Conservation (phyloP, 2,329 filamentous ascomycete species). For the Penicillium capsulatum region DNA sequence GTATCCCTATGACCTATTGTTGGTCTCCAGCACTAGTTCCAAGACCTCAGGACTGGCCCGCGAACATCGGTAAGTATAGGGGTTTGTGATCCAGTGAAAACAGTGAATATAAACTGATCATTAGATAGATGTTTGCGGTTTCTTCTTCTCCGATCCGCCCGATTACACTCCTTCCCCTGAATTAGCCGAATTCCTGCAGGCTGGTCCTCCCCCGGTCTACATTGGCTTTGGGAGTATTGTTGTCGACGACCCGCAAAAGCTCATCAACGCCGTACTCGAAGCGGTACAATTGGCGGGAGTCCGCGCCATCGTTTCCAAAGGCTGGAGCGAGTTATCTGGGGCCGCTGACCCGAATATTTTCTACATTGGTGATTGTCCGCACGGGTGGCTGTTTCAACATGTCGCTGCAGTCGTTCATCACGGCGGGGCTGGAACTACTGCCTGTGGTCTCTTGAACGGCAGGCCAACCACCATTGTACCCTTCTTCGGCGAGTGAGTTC, state of each 20-base stretch:
- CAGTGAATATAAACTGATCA: no score
- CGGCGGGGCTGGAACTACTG: constrained; percentile 55
- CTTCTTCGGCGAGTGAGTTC: constrained; percentile 67
- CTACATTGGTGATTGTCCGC: constrained; percentile 51
- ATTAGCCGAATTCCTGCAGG: constrained; percentile 41
- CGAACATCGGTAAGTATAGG: not conserved
- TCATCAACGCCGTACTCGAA: constrained; percentile 45
- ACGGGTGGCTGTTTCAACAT: constrained; percentile 56
- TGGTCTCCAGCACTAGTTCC: constrained; percentile 10
- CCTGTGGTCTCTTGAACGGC: constrained; percentile 66
- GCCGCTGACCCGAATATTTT: constrained; percentile 36
- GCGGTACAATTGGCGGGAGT: constrained; percentile 46
- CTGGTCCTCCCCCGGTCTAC: constrained; percentile 49
- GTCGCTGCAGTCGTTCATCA: constrained; percentile 55
- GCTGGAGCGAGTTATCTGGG: constrained; percentile 47
- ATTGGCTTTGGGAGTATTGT: constrained; percentile 55
- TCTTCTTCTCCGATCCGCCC: constrained; percentile 37
- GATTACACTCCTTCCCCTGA: constrained; percentile 37
- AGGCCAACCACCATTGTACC: constrained; percentile 76
- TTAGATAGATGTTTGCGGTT: constrained; percentile 37
- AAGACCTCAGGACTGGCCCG: constrained; percentile 8
- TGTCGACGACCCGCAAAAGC: constrained; percentile 44
- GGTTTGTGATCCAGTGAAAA: not conserved
- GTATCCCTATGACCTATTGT: constrained; percentile 45
- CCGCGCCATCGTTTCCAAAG: constrained; percentile 51